A percentile compares a stretch with the other conserved stretches of the same genome.
Conservation (phyloP, 2,329 filamentous ascomycete species). For the Phaeosphaeriaceae sp. region DNA sequence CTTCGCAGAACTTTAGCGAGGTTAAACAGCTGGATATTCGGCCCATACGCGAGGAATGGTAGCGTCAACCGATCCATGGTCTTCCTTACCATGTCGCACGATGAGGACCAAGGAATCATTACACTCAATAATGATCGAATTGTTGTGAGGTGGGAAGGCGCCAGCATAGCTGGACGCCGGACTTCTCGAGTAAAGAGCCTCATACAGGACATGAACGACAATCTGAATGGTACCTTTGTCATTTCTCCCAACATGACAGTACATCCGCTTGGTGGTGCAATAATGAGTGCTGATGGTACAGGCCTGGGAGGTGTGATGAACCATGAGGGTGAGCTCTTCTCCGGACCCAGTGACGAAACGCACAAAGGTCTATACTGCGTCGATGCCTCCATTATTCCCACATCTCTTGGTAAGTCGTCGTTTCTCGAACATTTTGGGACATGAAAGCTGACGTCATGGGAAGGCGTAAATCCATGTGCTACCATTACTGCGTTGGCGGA, state of each 20-base stretch:
- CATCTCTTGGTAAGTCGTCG: constrained; percentile 57
- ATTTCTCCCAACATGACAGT: constrained; percentile 54
- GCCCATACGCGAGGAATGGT: constrained; percentile 64
- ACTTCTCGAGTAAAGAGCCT: constrained; percentile 36
- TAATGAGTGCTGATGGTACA: constrained; percentile 67
- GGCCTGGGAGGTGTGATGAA: constrained; percentile 66
- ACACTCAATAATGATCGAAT: constrained; percentile 66
- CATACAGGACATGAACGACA: not conserved
- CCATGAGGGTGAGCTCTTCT: constrained; percentile 67
- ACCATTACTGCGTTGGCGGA: constrained; percentile 75
- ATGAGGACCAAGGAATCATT: constrained; percentile 67
- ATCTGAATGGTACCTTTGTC: constrained; percentile 35
- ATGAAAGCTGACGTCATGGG: not conserved
- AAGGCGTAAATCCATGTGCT: constrained; percentile 69
- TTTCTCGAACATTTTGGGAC: not conserved
- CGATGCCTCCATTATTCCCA: constrained; percentile 68
- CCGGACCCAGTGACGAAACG: constrained; percentile 58
- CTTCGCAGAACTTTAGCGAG: not conserved
- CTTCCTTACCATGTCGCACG: constrained; percentile 72
- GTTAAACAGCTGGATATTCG: constrained; percentile 62
- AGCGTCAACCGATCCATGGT: constrained; percentile 67
- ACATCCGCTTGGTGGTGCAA: constrained; percentile 71
- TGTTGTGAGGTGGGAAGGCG: constrained; percentile 64
- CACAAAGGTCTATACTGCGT: constrained; percentile 67
- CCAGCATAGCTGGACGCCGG: not conserved